Conservation (phyloP, 768 basidiomycete genomes). For the Podaxis sp. region DNA sequence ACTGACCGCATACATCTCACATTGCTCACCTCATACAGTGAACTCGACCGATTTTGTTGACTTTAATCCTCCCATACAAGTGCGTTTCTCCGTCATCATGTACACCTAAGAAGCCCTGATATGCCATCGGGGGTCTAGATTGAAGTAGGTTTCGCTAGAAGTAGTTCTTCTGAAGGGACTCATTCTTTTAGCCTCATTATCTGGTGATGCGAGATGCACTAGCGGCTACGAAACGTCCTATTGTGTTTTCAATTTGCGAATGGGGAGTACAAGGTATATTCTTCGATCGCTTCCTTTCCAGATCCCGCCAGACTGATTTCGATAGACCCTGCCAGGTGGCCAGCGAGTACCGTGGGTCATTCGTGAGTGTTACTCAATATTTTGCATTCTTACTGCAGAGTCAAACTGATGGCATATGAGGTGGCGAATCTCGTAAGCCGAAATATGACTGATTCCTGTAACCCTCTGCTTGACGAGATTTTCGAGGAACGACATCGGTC, state of each 20-base stretch:
- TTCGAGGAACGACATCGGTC: slow-evolving; percentile 45
- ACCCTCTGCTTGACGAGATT: not conserved
- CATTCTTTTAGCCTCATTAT: slow-evolving; percentile 36
- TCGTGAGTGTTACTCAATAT: slow-evolving; percentile 29
- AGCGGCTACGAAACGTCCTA: slow-evolving; percentile 40
- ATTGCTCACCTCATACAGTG: slow-evolving; percentile 21
- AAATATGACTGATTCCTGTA: not conserved
- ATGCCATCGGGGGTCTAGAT: slow-evolving; percentile 25
- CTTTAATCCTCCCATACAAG: slow-evolving; percentile 40
- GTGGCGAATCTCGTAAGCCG: slow-evolving; percentile 45
- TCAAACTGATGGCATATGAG: slow-evolving; percentile 17
- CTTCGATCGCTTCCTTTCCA: not conserved
- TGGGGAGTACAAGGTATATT: slow-evolving; percentile 44
- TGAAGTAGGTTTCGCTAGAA: slow-evolving; percentile 26
- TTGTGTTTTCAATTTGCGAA: slow-evolving; percentile 53
- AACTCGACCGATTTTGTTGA: slow-evolving; percentile 46
- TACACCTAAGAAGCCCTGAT: slow-evolving; percentile 1
- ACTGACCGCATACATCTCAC: not conserved
- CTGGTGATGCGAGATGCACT: slow-evolving; percentile 47
- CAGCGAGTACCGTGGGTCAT: slow-evolving; percentile 44
- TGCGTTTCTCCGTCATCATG: not conserved
- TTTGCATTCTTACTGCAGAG: not conserved
- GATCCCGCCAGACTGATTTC: not conserved
- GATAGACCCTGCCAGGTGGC: slow-evolving; percentile 50
- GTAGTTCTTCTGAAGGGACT: not conserved